phyloP scores from a whole-genome alignment of 768 basidiomycete genomes.

The Termitomyces sp. region DNA sequence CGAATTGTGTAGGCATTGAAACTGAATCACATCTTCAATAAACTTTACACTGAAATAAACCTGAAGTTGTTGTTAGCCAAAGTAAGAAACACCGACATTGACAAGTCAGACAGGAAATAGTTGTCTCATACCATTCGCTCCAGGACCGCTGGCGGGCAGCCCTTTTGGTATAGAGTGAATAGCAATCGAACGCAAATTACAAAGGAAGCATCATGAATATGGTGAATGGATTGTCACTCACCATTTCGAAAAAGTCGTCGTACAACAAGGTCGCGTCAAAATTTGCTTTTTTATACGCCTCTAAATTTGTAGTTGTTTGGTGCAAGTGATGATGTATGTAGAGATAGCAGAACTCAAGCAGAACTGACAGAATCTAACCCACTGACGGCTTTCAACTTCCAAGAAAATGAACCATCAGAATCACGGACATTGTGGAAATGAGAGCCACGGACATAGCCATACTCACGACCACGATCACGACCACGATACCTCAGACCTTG shows the following conservation, averaged over 20 bases:
- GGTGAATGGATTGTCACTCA: constrained; percentile 19
- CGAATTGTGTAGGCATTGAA: constrained; percentile 12
- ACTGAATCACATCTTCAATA: not conserved
- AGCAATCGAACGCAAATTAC: constrained; percentile 91
- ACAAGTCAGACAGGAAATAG: constrained; percentile 45
- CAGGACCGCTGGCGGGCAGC: constrained; percentile 75
- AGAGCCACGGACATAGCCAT: constrained; percentile 49
- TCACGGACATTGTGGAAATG: constrained; percentile 50
- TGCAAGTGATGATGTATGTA: not conserved
- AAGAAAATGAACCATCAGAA: constrained; percentile 52
- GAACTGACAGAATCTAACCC: too few relatives aligned
- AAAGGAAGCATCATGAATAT: constrained; percentile 49
- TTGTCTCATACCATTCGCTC: constrained; percentile 71
- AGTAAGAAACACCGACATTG: constrained; percentile 3
- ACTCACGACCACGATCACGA: constrained; percentile 60
- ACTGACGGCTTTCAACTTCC: not conserved
- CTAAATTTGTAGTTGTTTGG: constrained; percentile 11
- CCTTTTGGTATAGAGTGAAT: constrained; percentile 63
- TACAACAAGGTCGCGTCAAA: not conserved
- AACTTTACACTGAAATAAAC: not conserved
- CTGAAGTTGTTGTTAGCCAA: not conserved
- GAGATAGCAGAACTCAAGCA: too few relatives aligned
- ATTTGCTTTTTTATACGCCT: not conserved
- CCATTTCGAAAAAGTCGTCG: too few relatives aligned
- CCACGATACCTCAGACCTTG: constrained; percentile 48